Percentiles rank a stretch among this genome's conserved stretches.
Conservation (phyloP, 169 alveolate species). For the Plasmodium adleri region DNA sequence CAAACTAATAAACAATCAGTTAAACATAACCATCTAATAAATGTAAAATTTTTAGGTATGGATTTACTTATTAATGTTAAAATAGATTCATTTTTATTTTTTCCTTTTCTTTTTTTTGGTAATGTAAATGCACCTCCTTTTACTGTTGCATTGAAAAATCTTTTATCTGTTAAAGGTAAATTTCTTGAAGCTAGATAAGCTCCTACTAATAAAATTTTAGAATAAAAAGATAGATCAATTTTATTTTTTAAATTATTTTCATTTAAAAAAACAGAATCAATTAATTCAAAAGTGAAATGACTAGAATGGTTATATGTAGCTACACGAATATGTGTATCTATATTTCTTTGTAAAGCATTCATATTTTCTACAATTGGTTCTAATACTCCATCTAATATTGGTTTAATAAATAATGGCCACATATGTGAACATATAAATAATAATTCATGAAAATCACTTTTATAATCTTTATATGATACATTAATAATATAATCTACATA, state of each 20-base stretch:
- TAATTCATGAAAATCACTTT: constrained; percentile 73
- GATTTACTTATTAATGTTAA: constrained; percentile 73
- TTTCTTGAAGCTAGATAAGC: constrained; percentile 75
- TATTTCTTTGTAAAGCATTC: constrained; percentile 75
- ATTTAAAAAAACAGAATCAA: constrained; percentile 73
- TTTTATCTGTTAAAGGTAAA: constrained; percentile 66
- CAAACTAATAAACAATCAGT: constrained; percentile 76
- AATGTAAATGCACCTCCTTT: constrained; percentile 75
- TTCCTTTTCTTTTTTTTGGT: constrained; percentile 70
- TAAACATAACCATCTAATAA: constrained; percentile 77
- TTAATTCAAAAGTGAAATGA: constrained; percentile 74
- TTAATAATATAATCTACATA: constrained; percentile 69
- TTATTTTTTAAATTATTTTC: constrained; percentile 73
- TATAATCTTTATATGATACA: constrained; percentile 74
- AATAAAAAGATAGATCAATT: constrained; percentile 73
- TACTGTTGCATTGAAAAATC: constrained; percentile 76
- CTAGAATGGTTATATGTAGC: constrained; percentile 78
- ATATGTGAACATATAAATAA: constrained; percentile 68
- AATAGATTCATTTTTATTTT: constrained; percentile 68
- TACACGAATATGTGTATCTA: constrained; percentile 74
- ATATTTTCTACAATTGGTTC: constrained; percentile 79
- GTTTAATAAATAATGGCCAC: constrained; percentile 76
- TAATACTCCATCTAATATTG: constrained; percentile 65
- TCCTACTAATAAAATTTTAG: constrained; percentile 67
- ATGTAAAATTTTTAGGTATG: constrained; percentile 75